Percentiles rank a stretch among this genome's conserved stretches.
These are phyloP conservation scores for Hevea brasiliensis DNA, from an alignment of 345 rosid species.

Conservation along the genomic window DNA sequence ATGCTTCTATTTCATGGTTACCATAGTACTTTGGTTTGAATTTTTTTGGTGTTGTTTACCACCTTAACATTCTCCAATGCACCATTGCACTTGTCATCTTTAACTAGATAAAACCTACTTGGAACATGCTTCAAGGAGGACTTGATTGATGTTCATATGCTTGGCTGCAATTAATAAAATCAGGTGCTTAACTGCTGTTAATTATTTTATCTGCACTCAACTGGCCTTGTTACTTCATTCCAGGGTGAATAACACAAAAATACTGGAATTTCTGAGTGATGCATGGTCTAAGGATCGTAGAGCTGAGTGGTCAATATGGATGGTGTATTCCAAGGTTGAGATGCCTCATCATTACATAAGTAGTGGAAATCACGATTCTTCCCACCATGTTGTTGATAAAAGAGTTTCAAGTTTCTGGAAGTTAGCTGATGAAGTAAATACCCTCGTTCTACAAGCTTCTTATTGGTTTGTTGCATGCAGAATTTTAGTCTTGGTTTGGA, in stretches of 20 bases:
- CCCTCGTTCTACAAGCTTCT: constrained; percentile 9
- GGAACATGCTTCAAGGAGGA: neutral
- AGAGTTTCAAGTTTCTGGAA: constrained; percentile 66
- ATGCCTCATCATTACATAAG: constrained; percentile 89
- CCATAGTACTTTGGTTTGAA: neutral
- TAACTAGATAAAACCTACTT: constrained; percentile 1
- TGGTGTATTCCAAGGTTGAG: constrained; percentile 90
- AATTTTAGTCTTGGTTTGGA: constrained; percentile 20
- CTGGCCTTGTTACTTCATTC: constrained; percentile 24
- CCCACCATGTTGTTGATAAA: constrained; percentile 54
- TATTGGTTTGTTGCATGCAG: neutral
- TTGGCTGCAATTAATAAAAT: neutral
- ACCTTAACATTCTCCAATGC: neutral
- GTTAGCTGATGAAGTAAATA: constrained; percentile 62
- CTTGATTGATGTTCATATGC: constrained; percentile 5
- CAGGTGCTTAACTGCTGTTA: neutral
- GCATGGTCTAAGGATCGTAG: constrained; percentile 78
- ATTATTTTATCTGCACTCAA: constrained; percentile 4
- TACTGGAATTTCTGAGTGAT: constrained; percentile 65
- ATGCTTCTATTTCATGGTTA: neutral
- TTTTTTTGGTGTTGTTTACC: neutral
- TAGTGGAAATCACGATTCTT: constrained; percentile 66
- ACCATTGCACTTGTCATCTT: neutral
- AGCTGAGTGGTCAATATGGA: constrained; percentile 99
- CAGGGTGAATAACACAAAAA: constrained; percentile 64